Percentiles rank a stretch among this genome's conserved stretches.
Evolutionary conservation across 805 yeast genomes (phyloP).

Genomic region (Lachancea sp.): DNA sequence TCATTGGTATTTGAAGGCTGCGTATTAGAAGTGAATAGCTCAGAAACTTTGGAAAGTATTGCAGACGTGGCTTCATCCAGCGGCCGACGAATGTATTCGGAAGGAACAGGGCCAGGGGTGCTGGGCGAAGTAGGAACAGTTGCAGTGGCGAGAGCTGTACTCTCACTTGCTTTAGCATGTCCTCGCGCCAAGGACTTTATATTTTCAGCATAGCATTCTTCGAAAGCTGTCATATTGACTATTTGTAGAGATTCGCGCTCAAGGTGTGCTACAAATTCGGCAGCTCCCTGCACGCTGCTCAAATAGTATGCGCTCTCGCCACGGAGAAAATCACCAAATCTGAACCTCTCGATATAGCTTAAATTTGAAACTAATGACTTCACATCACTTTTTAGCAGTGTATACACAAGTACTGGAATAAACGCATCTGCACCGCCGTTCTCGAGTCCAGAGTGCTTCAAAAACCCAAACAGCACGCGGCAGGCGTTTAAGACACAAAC

Average conservation of each 20-base stretch:
- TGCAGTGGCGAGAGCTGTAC: constrained; percentile 11
- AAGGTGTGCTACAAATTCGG: constrained; percentile 65
- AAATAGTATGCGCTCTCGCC: constrained; percentile 92
- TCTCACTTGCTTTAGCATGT: constrained; percentile 7
- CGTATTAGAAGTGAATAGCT: constrained; percentile 8
- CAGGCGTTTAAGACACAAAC: constrained; percentile 88
- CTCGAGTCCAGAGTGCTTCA: constrained; percentile 58
- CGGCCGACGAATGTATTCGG: constrained; percentile 3
- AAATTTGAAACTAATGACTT: constrained; percentile 66
- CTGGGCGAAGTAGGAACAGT: not conserved
- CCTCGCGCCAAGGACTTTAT: constrained; percentile 36
- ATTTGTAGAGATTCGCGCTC: constrained; percentile 54
- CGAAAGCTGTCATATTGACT: constrained; percentile 50
- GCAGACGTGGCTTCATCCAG: constrained; percentile 24
- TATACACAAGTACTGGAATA: constrained; percentile 79
- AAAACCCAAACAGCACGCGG: constrained; percentile 82
- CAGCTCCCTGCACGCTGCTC: constrained; percentile 85
- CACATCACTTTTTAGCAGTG: constrained; percentile 65
- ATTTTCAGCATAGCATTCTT: constrained; percentile 40
- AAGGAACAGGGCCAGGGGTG: not conserved
- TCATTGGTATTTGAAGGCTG: constrained; percentile 3
- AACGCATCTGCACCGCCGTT: constrained; percentile 88
- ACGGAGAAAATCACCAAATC: constrained; percentile 63
- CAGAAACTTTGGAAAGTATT: constrained; percentile 20
- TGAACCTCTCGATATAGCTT: constrained; percentile 76